Evolutionary conservation across 163 green algal genomes (phyloP).

Genomic region (Scenedesmus sp.): DNA sequence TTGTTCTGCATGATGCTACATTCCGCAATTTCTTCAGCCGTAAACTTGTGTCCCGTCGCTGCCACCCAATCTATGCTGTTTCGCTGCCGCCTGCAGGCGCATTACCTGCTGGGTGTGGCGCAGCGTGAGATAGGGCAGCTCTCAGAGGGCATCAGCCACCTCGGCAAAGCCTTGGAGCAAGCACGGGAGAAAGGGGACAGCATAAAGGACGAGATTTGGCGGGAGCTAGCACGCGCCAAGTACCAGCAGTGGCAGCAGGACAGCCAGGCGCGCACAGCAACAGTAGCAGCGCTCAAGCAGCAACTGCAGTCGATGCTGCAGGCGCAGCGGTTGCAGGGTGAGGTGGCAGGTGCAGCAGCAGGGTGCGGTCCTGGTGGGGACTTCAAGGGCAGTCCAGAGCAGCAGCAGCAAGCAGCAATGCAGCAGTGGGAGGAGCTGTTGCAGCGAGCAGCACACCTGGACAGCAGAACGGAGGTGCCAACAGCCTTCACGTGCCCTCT

Average conservation of each 20-base stretch:
- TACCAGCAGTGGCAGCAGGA: conserved; percentile 66
- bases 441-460: conserved; percentile 15
- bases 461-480: conserved; percentile 42
- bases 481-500: conserved; percentile 61
- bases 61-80: neutral
- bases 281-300: conserved; percentile 7
- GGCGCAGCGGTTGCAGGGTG: conserved; percentile 30
- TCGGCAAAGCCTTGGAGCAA: conserved; percentile 62
- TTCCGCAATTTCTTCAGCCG: too few species aligned
- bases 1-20: too few species aligned
- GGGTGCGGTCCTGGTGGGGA: neutral
- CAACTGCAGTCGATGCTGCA: conserved; percentile 14
- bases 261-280: neutral
- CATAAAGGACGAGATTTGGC: conserved; percentile 63
- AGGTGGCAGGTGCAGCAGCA: neutral
- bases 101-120: conserved; percentile 65
- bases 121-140: conserved; percentile 42
- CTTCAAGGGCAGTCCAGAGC: neutral
- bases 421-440: conserved; percentile 32
- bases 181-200: conserved; percentile 63
- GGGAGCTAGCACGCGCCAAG: conserved; percentile 67
- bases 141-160: conserved; percentile 2
- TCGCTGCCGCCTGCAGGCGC: conserved; percentile 24
- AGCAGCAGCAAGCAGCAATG: conserved; percentile 5
- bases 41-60: too few species aligned